Evolutionary conservation across 2,329 filamentous ascomycete species (phyloP), one percentile per base, ranked within the genome.

Genomic region (Phaeosphaeriaceae sp.): DNA sequence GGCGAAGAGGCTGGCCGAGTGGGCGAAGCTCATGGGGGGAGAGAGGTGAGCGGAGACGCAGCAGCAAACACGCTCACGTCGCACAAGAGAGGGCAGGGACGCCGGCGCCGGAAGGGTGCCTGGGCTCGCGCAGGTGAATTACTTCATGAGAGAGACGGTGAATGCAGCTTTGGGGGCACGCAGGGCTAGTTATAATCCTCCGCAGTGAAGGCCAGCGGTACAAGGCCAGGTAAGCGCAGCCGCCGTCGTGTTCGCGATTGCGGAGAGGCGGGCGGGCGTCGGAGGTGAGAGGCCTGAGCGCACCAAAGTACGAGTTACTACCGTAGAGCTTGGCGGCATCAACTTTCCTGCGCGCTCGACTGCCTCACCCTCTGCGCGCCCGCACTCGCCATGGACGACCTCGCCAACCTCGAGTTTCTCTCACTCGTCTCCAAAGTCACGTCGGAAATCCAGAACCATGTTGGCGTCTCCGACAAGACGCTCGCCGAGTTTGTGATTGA

Each of bases 401-500:
- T 99, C 67, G 88, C 92, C 78, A 91, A 92, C 70, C 89, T 99
- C 75, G 95, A 99, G 84, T 85, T 96, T 61, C 86, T 99, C 54
- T 97, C 94, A 70, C 89, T 99, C 73, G 93, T 98, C 56, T 95
- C 93, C 52, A 97, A 94, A 78, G 93, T 99, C 69, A 93, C 93
- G 15, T 94, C 91, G 19, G 95, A 99, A 79, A 85, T 99, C 54
- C 91, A 97, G 71, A 99, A 99, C 74, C 92, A 99, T 80, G 81
- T 98, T 59, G 93, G 94, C 56, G 88, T 97, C 70, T 91, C 87
- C 76, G 94, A 99, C 80, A 97, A 97, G 80, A 97, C 93, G 5
- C 88, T 99, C 24, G 94, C 95, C 68, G 95, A 99, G 79, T 99
- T 97, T 75, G 88, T 99, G 71, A 97, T 99, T 74, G 91, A 91